Percentiles rank a stretch among this genome's conserved stretches.
Evolutionary conservation across 345 rosid genomes (phyloP).

Genomic region (Arabidopsis suecica): DNA sequence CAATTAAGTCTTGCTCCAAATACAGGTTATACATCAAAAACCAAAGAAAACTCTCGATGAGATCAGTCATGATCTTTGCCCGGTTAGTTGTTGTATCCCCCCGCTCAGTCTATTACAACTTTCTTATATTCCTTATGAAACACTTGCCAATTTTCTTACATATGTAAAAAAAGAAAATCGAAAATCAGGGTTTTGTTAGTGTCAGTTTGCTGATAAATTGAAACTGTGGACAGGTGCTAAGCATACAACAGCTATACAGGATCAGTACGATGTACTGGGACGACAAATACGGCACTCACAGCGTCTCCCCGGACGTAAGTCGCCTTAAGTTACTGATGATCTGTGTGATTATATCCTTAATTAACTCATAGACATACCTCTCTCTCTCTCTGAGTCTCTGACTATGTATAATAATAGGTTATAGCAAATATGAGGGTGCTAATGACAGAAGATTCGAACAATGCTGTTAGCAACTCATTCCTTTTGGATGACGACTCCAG

Average conservation of each 20-base stretch:
- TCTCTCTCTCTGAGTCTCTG: neutral
- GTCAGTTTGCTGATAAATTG: slow-evolving; percentile 6
- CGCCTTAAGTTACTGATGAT: slow-evolving; percentile 27
- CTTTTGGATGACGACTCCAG: slow-evolving; percentile 95
- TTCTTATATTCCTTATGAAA: neutral
- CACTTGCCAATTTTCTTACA: neutral
- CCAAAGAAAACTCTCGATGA: slow-evolving; percentile 88
- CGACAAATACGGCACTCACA: slow-evolving; percentile 92
- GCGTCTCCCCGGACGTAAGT: slow-evolving; percentile 90
- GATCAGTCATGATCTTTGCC: slow-evolving; percentile 92
- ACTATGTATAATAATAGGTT: slow-evolving; percentile 50
- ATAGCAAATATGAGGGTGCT: slow-evolving; percentile 88
- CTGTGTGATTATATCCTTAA: slow-evolving; percentile 1
- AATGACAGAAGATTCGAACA: slow-evolving; percentile 97
- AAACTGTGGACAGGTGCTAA: slow-evolving; percentile 62
- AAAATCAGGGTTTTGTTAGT: neutral
- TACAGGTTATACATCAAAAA: slow-evolving; percentile 93
- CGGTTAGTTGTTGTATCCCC: slow-evolving; percentile 58
- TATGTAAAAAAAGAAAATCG: too few relatives aligned
- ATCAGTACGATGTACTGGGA: slow-evolving; percentile 98
- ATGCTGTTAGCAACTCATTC: slow-evolving; percentile 93
- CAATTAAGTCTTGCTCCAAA: slow-evolving; percentile 21
- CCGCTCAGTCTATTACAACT: neutral
- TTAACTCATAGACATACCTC: neutral
- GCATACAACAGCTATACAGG: slow-evolving; percentile 87